Evolutionary conservation across 1,139 yeast species (phyloP), one percentile per base, ranked within the genome.

Genomic region (Hemisphaericaspora subhashii): DNA sequence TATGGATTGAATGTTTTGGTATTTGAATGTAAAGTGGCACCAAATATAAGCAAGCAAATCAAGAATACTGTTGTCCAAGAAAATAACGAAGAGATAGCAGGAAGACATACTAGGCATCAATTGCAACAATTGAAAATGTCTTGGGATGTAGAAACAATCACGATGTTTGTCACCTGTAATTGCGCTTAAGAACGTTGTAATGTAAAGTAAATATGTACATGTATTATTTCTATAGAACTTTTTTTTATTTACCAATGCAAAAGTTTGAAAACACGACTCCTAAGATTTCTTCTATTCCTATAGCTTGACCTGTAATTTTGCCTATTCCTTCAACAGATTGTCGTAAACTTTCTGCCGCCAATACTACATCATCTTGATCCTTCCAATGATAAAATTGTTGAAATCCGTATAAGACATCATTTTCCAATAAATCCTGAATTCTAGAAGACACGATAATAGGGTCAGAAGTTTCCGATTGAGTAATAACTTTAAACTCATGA

Each of bases 181-280:
- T 51, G 53, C 37, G 42, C 48, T 27, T 52, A 44, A 42, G 10
- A 11, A 6, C 2, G 14, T 1, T 20, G 15, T 12, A 5, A 16
- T 21, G 14, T 25, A 16, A 13, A 21, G 15, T 11, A 26, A 28
- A 33, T 36, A 25, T 39, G 35, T 42, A 35, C 28, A 36, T 26
- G 33, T 36, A 36, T 21, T 36, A 15, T 14, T 28, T 30, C 18
- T 22, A 29, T 25, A 26, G 18, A 12, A 17, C 22, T 10, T 24
- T 25, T 30, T 39, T 31, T 43, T 67, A 92, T 60, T 92, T 92
- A 5, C 98, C 98, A 31, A 92, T 88, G 60, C 98, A 92, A 57
- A 92, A 94, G 47, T 81, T 86, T 5, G 95, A 82, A 57, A 92
- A 92, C 0, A 92, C 95, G 3, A 86, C 92, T 0, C 94, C 97